Percentiles rank a stretch among this genome's conserved stretches.
phyloP scores from a whole-genome alignment of 768 basidiomycete species.

The Gloeopeniophorella convolvens region DNA sequence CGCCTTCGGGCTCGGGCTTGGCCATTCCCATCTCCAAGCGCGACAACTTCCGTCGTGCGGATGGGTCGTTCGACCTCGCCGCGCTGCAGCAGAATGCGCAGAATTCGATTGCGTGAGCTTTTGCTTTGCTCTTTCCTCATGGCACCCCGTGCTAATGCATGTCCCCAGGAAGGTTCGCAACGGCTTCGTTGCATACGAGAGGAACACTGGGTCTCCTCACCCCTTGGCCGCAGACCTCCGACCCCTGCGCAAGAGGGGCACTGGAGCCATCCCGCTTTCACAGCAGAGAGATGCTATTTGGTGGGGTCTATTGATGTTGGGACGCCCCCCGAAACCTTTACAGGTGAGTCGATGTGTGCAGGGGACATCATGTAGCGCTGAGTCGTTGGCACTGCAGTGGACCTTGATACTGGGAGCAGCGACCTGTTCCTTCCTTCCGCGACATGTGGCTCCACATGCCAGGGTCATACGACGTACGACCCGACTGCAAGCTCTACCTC shows the following conservation, averaged over 20 bases:
- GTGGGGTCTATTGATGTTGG: slow-evolving; percentile 10
- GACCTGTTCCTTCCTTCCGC: no score
- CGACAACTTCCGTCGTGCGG: no score
- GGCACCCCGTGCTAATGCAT: not conserved
- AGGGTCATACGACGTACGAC: slow-evolving; percentile 15
- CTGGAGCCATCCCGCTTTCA: slow-evolving; percentile 9
- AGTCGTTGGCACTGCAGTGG: not conserved
- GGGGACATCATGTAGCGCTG: not conserved
- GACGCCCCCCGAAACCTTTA: slow-evolving; percentile 7
- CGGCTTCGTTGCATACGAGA: slow-evolving; percentile 3
- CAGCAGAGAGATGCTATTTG: slow-evolving; percentile 2
- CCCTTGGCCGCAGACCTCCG: not conserved
- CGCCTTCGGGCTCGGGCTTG: not conserved
- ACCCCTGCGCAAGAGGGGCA: not conserved
- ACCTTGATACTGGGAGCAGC: slow-evolving; percentile 16
- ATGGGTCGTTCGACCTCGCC: not conserved
- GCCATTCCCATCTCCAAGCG: no score
- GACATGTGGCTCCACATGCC: slow-evolving; percentile 3
- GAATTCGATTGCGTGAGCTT: no score
- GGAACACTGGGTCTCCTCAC: slow-evolving; percentile 3
- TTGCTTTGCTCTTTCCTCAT: not conserved
- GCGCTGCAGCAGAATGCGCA: not conserved
- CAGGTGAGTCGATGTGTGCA: not conserved
- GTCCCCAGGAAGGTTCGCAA: not conserved
- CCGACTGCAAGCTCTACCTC: slow-evolving; percentile 21